These are phyloP conservation scores for Auriscalpium orientale DNA, from an alignment of 768 basidiomycete genomes.

Conservation along the genomic window DNA sequence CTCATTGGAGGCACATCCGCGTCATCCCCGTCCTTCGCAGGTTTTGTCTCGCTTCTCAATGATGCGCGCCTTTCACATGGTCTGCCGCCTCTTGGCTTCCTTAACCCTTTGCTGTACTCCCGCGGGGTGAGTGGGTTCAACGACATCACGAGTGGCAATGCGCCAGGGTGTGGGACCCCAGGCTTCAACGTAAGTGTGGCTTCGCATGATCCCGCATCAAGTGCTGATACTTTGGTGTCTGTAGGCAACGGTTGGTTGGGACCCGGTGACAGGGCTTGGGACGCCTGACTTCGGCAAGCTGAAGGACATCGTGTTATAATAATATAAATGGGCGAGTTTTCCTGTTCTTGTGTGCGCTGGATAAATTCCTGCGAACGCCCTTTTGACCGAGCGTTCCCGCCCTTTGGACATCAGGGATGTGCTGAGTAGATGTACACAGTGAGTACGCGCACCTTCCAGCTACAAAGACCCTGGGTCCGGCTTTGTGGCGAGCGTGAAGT, in stretches of 20 bases:
- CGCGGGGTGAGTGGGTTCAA: slow-evolving; percentile 36
- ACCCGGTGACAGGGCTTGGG: slow-evolving; percentile 49
- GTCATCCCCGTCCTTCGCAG: slow-evolving; percentile 50
- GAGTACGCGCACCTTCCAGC: no score
- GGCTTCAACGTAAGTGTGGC: slow-evolving; percentile 52
- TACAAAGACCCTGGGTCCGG: no score
- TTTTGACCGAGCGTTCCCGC: no score
- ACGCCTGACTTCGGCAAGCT: slow-evolving; percentile 46
- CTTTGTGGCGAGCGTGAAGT: slow-evolving; percentile 23
- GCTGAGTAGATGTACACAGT: no score
- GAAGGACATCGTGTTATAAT: slow-evolving; percentile 29
- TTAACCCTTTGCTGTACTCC: slow-evolving; percentile 59
- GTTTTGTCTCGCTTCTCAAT: slow-evolving; percentile 36
- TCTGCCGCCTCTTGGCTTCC: slow-evolving; percentile 47
- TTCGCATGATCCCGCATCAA: neutral
- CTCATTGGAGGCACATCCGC: slow-evolving; percentile 52
- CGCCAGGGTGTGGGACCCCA: slow-evolving; percentile 52
- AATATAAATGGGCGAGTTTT: neutral
- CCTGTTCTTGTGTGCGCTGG: no score
- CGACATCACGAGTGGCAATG: slow-evolving; percentile 52
- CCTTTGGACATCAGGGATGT: no score
- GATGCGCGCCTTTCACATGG: slow-evolving; percentile 44
- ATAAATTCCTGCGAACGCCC: no score
- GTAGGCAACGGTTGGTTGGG: slow-evolving; percentile 51
- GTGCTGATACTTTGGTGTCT: neutral